phyloP scores from a whole-genome alignment of 164 flowering plant species.

The Saururus chinensis region DNA sequence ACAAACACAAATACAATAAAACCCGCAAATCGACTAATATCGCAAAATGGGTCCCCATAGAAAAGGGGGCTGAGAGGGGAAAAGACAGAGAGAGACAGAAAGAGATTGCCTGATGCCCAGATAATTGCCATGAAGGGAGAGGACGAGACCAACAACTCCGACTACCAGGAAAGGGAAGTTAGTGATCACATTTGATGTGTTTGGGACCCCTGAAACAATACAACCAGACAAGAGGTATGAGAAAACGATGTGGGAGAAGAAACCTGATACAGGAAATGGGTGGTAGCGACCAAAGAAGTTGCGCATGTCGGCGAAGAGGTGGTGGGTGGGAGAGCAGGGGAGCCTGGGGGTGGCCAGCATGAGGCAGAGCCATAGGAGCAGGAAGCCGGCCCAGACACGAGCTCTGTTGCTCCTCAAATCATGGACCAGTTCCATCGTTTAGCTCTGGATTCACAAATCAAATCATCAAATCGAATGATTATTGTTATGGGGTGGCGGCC shows the following conservation, averaged over 20 bases:
- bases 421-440: background rate
- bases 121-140: slow-evolving; percentile 29
- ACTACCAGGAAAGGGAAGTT: slow-evolving; percentile 44
- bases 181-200: slow-evolving; percentile 26
- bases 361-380: slow-evolving; percentile 25
- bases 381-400: slow-evolving; percentile 22
- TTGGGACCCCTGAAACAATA: slow-evolving; percentile 22
- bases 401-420: slow-evolving; percentile 13
- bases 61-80: too few species aligned
- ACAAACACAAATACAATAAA: slow-evolving; percentile 3
- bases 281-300: slow-evolving; percentile 29
- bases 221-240: background rate
- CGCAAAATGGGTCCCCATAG: background rate
- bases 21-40: background rate
- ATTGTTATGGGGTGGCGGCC: too few species aligned
- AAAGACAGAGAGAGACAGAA: too few species aligned
- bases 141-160: slow-evolving; percentile 40
- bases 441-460: too few species aligned
- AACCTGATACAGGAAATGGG: background rate
- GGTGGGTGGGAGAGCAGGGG: slow-evolving; percentile 30
- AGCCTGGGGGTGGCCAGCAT: slow-evolving; percentile 39
- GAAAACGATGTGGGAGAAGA: background rate
- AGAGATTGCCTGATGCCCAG: slow-evolving; percentile 26
- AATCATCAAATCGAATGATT: too few species aligned
- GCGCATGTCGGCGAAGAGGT: slow-evolving; percentile 40